Evolutionary conservation across 345 rosid species (phyloP), one percentile per base, ranked within the genome.

Genomic region (Dimocarpus longan): DNA sequence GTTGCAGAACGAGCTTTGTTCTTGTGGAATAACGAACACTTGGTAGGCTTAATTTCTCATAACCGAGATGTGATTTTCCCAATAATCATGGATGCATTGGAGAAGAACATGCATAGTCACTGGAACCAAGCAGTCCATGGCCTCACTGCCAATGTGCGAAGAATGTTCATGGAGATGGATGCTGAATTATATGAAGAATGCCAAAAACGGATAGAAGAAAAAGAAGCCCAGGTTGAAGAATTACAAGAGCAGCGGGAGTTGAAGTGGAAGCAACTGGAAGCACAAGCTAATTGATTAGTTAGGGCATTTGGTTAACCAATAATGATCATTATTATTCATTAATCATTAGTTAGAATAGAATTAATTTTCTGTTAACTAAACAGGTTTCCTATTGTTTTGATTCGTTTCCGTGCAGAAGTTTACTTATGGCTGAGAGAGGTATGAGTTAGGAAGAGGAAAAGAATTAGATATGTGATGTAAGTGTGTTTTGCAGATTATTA

Each of bases 11-110:
- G 91, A 39, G 86, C 90, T 43, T 79, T 91, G 50, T 91, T 87
- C 86, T 83, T 89, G 86, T 91, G 92, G 91, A 88, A 89, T 85
- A 89, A 87, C 12, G 93, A 89, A 54, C 91, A 91, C 74, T 82
- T 91, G 37, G 86, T 84, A 75, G 84, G 81, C 56, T 44, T 91
- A 79, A 89, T 91, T 56, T 81, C 87, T 11, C 81, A 88, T 79
- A 88, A 89, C 78, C 78, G 86, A 52, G 81, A 80, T 42, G 83
- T 86, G 78, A 87, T 91, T 52, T 83, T 89, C 44, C 91, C 95
- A 4, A 82, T 89, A 56, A 87, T 89, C 40, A 87, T 88, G 63
- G 89, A 87, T 68, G 86, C 90, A 21, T 66, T 91, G 79, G 95
- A 88, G 86, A 88, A 81, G 86, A 91, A 86, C 73, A 80, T 83